These are phyloP conservation scores for Pisolithus microcarpus DNA, from an alignment of 768 basidiomycete species.

Conservation along the genomic window DNA sequence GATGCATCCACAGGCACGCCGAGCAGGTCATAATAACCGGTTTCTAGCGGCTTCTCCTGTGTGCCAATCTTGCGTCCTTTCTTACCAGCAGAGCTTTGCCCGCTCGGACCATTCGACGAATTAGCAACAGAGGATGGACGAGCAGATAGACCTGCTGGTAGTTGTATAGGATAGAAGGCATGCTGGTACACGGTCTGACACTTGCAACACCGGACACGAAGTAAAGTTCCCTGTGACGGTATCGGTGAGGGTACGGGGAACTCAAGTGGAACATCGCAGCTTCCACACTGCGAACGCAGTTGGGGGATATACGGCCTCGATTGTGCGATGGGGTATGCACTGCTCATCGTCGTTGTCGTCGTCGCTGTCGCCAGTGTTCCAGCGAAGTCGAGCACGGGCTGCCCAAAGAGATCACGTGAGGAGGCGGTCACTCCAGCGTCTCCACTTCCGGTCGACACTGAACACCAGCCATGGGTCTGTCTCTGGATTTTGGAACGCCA, in stretches of 20 bases:
- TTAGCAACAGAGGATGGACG: constrained; percentile 10
- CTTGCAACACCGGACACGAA: constrained; percentile 63
- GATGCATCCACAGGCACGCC: constrained; percentile 70
- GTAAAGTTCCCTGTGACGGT: constrained; percentile 49
- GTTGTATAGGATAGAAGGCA: constrained; percentile 61
- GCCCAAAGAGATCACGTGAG: constrained; percentile 11
- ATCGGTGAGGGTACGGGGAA: constrained; percentile 58
- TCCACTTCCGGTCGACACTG: constrained; percentile 4
- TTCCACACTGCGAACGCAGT: constrained; percentile 53
- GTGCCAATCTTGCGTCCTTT: constrained; percentile 80
- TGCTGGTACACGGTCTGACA: constrained; percentile 58
- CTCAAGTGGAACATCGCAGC: constrained; percentile 52
- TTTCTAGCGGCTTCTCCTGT: constrained; percentile 82
- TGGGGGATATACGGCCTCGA: constrained; percentile 66
- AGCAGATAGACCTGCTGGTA: constrained; percentile 27
- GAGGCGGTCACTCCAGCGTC: constrained; percentile 16
- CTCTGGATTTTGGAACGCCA: constrained; percentile 57
- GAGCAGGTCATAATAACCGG: constrained; percentile 83
- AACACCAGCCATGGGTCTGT: constrained; percentile 25
- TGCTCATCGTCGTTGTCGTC: constrained; percentile 35
- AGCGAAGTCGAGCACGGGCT: no score
- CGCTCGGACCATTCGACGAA: constrained; percentile 15
- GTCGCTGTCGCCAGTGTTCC: neutral
- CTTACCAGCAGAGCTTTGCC: constrained; percentile 16
- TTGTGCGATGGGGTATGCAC: constrained; percentile 42